A percentile compares a stretch with the other conserved stretches of the same genome.
Conservation (phyloP, 345 rosid species). For the Lepidium sativum region DNA sequence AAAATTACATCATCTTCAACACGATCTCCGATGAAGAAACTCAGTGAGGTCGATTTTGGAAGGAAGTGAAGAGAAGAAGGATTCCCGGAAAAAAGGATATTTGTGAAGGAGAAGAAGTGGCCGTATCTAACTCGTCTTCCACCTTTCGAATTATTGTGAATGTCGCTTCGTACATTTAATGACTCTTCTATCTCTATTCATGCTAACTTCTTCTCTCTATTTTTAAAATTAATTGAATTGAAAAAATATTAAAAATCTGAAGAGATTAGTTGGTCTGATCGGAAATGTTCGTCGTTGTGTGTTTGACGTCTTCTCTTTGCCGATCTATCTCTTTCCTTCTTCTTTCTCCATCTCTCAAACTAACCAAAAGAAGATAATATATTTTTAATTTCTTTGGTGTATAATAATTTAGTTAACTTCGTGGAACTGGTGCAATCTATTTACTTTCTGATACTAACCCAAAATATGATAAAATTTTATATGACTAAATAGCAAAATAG, state of each 20-base stretch:
- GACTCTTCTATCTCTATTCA: constrained; percentile 11
- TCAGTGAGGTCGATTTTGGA: constrained; percentile 2
- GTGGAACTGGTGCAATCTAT: constrained; percentile 5
- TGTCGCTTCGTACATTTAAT: constrained; percentile 30
- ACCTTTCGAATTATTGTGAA: constrained; percentile 28
- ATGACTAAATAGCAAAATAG: no score
- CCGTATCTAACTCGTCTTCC: constrained; percentile 44
- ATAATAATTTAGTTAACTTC: neutral
- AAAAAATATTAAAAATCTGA: constrained; percentile 8
- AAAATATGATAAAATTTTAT: neutral
- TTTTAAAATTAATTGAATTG: neutral
- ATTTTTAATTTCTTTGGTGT: neutral
- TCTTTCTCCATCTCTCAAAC: neutral
- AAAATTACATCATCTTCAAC: constrained; percentile 16
- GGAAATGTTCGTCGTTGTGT: constrained; percentile 54
- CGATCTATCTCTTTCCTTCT: constrained; percentile 24
- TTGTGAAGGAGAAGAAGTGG: constrained; percentile 28
- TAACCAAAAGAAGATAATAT: constrained; percentile 7
- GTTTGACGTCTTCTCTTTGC: constrained; percentile 54
- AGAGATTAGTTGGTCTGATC: constrained; percentile 28
- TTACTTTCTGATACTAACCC: neutral
- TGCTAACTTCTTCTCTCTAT: neutral
- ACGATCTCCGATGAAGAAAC: constrained; percentile 32
- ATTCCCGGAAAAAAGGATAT: constrained; percentile 2
- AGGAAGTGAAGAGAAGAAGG: constrained; percentile 15